Base-by-base conservation (phyloP, 306 rosid species). In the Cucumis cinereus region DNA sequence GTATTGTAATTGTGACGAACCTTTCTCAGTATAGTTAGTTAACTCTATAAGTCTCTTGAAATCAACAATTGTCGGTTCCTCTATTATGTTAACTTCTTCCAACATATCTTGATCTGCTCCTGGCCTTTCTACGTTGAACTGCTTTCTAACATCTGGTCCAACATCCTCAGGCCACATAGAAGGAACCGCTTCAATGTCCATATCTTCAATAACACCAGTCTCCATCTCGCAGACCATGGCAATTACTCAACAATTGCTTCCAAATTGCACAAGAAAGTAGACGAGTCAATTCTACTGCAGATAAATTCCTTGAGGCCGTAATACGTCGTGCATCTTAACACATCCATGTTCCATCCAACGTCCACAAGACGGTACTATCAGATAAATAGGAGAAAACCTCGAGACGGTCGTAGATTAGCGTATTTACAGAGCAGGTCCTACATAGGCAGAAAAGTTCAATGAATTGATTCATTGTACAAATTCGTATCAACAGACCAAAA, bases 111-210 rank as follows among this genome's bases (percentile, higher is more conserved):
- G 88, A 79, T 90, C 99, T 75, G 57, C 85, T 79, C 96, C 91
- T 28, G 98, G 98, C 77, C 85, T 83, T 58, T 95, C 99, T 20
- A 95, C 90, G 17, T 95, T 95, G 79, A 95, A 95, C 76, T 92
- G 96, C 73, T 89, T 95, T 9, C 95, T 93, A 49, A 75, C 89
- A 59, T 92, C 92, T n/a, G 82, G 79, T 61, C 87, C 90, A 55
- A 92, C 84, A 77, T 95, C 99, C 75, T 95, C 99, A 13, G 98
- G 99, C 99, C 99, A 95, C 99, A 95, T 92, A 14, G 99, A 95
- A 79, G 93, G 76, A 41, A 94, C 90, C 82, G 62, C 83, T 80
- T 93, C 99, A 47, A 89, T 79, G 54, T 88, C 97, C 97, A 88
- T 89, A 59, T 92, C 99, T 73, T 95, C 97, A 50, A 89, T 83